These are phyloP conservation scores for Cyberlindnera euphorbiae DNA, from an alignment of 805 yeast species.

Conservation along the genomic window DNA sequence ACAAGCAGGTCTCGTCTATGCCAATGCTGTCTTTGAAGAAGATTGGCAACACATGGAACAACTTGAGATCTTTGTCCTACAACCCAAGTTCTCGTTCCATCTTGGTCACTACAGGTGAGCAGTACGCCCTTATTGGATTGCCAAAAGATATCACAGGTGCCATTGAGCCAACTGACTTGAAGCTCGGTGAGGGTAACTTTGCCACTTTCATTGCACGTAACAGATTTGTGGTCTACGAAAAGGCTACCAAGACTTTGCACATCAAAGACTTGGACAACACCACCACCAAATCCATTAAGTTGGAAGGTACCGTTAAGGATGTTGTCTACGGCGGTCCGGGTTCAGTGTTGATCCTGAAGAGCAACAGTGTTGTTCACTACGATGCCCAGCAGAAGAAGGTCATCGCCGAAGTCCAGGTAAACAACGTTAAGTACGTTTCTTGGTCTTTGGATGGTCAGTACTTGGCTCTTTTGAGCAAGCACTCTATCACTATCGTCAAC, in stretches of 20 bases:
- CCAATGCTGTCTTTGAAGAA: conserved; percentile 83
- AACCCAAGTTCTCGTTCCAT: conserved; percentile 90
- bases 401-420: conserved; percentile 60
- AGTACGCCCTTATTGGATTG: conserved; percentile 68
- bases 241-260: conserved; percentile 60
- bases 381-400: conserved; percentile 92
- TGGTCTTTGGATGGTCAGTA: conserved; percentile 89
- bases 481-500: conserved; percentile 83
- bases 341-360: conserved; percentile 67
- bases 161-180: conserved; percentile 79
- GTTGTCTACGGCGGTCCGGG: conserved; percentile 82
- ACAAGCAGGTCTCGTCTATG: conserved; percentile 55
- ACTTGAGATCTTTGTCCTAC: conserved; percentile 78
- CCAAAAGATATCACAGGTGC: conserved; percentile 91
- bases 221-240: conserved; percentile 79
- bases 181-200: conserved; percentile 75
- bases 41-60: conserved; percentile 81
- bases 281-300: conserved; percentile 73
- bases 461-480: conserved; percentile 86
- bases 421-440: conserved; percentile 78
- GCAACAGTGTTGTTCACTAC: conserved; percentile 67
- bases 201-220: conserved; percentile 94
- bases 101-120: conserved; percentile 72
- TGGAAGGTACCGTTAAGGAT: conserved; percentile 64
- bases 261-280: conserved; percentile 80